Conservation (phyloP, 2,329 filamentous ascomycete species). For the Xylariaceae sp. region DNA sequence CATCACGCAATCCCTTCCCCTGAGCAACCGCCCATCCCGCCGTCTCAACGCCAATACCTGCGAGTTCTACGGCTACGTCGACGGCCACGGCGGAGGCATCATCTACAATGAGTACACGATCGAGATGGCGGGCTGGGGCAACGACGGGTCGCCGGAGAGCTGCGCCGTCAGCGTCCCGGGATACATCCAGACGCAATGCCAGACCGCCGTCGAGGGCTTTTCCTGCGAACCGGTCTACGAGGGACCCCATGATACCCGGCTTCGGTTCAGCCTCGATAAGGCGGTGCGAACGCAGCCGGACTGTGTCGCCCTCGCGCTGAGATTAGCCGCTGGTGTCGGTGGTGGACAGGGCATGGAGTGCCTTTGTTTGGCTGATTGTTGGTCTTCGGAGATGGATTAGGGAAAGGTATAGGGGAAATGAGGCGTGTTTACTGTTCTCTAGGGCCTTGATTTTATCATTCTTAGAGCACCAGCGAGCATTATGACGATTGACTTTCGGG, state of each 20-base stretch:
- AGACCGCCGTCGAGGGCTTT: constrained; percentile 4
- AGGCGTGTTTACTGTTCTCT: background rate
- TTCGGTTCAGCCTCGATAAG: constrained; percentile 15
- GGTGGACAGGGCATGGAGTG: constrained; percentile 13
- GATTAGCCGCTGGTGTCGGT: background rate
- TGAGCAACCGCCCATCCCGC: background rate
- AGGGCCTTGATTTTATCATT: too few relatives aligned
- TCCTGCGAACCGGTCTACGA: constrained; percentile 7
- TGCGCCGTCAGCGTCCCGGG: constrained; percentile 4
- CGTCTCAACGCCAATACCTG: constrained; percentile 9
- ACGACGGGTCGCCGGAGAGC: constrained; percentile 2
- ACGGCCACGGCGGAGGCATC: background rate
- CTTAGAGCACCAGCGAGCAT: too few relatives aligned
- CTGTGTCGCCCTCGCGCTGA: constrained; percentile 14
- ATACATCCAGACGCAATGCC: constrained; percentile 9
- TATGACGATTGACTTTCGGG: too few relatives aligned
- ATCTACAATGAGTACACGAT: constrained; percentile 17
- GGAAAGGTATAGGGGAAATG: background rate
- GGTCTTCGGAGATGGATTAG: constrained; percentile 5
- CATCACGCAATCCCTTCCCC: background rate
- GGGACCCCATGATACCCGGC: constrained; percentile 8
- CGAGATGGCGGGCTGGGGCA: constrained; percentile 16
- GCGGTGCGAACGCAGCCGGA: constrained; percentile 8
- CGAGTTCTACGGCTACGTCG: constrained; percentile 14
- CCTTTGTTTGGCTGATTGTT: constrained; percentile 16